Evolutionary conservation across 2,329 filamentous ascomycete species (phyloP).

Genomic region (Xylaria digitata): DNA sequence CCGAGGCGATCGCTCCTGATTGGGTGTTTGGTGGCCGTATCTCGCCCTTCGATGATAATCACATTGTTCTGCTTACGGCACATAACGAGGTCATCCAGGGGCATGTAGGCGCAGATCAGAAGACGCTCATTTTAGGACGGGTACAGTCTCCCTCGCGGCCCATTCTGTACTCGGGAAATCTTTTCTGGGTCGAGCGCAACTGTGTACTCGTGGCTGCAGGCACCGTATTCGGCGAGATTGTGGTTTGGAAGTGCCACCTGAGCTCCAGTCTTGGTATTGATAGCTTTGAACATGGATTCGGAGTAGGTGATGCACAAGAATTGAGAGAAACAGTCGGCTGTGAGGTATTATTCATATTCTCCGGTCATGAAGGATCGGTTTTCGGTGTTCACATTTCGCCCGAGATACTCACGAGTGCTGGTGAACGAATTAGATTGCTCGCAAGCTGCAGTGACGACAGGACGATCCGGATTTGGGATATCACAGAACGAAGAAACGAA

Average conservation of each 20-base stretch:
- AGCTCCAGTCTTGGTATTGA: background rate
- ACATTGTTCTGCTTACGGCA: conserved; percentile 78
- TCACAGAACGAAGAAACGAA: conserved; percentile 64
- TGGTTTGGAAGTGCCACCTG: conserved; percentile 83
- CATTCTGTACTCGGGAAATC: conserved; percentile 86
- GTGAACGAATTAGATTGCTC: conserved; percentile 68
- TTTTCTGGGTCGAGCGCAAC: conserved; percentile 69
- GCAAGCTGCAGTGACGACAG: conserved; percentile 96
- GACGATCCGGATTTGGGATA: conserved; percentile 88
- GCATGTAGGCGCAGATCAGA: conserved; percentile 38
- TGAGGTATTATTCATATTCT: conserved; percentile 65
- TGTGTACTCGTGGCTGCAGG: conserved; percentile 83
- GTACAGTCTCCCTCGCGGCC: conserved; percentile 77
- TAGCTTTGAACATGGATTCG: conserved; percentile 11
- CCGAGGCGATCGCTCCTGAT: conserved; percentile 68
- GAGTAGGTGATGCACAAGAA: conserved; percentile 3
- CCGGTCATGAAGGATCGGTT: conserved; percentile 88
- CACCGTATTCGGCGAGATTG: conserved; percentile 93
- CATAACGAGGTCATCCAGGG: conserved; percentile 82
- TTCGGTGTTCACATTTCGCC: conserved; percentile 87
- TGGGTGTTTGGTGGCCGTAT: conserved; percentile 80
- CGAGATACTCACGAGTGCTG: conserved; percentile 55
- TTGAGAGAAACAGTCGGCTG: conserved; percentile 39
- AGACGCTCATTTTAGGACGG: conserved; percentile 57
- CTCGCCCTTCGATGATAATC: conserved; percentile 56